phyloP scores from a whole-genome alignment of 2,329 filamentous ascomycete genomes.

The Colletotrichum caudatum region DNA sequence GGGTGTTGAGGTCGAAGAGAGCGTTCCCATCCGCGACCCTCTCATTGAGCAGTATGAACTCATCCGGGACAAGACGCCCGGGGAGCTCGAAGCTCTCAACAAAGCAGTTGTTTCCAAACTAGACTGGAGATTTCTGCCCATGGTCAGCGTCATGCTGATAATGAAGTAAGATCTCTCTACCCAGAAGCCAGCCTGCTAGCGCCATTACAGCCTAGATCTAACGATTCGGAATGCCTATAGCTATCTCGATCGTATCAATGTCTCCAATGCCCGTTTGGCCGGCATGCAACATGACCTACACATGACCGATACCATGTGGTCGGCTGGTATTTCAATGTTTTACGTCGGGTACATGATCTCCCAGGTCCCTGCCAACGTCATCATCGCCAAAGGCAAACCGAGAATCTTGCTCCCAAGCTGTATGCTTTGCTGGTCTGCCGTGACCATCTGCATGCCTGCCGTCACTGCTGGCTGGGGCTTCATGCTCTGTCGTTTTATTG shows the following conservation, averaged over 20 bases:
- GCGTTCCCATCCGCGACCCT: constrained; percentile 18
- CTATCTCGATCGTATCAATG: constrained; percentile 64
- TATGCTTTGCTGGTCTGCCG: constrained; percentile 58
- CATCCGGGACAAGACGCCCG: constrained; percentile 42
- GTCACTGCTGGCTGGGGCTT: constrained; percentile 49
- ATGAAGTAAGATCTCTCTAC: constrained; percentile 46
- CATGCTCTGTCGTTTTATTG: constrained; percentile 49
- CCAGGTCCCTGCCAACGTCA: constrained; percentile 60
- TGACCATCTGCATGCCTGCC: constrained; percentile 58
- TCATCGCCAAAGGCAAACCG: constrained; percentile 56
- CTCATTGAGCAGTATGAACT: constrained; percentile 40
- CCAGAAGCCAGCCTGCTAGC: background rate
- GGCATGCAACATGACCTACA: constrained; percentile 53
- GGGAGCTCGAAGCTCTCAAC: constrained; percentile 44
- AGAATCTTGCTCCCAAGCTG: constrained; percentile 52
- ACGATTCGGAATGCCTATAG: constrained; percentile 46
- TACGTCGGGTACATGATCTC: constrained; percentile 61
- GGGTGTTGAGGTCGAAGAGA: constrained; percentile 23
- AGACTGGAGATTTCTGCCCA: constrained; percentile 47
- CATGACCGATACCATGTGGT: constrained; percentile 53
- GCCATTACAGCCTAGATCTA: background rate
- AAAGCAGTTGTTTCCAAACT: constrained; percentile 46
- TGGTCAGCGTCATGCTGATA: constrained; percentile 48
- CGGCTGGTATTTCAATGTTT: constrained; percentile 56
- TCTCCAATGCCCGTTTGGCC: constrained; percentile 57